Base-by-base conservation (phyloP, 257 asterid genomes). In the Solanum dulcamara region DNA sequence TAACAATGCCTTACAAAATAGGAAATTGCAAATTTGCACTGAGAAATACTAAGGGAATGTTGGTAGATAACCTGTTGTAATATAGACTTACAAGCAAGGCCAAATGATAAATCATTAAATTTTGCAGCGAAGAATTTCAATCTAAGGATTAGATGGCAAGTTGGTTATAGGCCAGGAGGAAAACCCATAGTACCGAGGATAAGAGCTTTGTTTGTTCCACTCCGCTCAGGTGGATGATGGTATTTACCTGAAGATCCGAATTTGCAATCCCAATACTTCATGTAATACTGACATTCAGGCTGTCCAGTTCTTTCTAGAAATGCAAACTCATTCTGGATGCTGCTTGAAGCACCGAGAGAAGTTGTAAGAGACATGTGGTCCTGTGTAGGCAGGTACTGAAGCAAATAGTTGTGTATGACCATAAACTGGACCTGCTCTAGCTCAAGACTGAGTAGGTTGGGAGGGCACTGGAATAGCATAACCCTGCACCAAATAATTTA, bases 241-340 rank as follows among this genome's bases (percentile, higher is more conserved):
- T n/a, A n/a, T n/a, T n/a, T n/a, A n/a, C n/a, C n/a, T n/a, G n/a
- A n/a, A n/a, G n/a, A n/a, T 59, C 97, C 93, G 86, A 83, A 94
- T 87, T 90, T 92, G 89, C 96, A 92, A 51, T 91, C 90, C 85
- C 97, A 96, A 10, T 92, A 92, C 87, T 91, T 94, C 88, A 91
- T 80, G 88, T 91, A 94, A 89, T 89, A 89, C 82, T 90, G 98
- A 72, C 98, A 94, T 86, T 93, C 95, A 80, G 93, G 95, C 70
- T 89, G 95, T 80, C 94, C 97, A 40, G 97, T 94, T 89, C 95
- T 91, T 87, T 91, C 93, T 17, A 96, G 97, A 88, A 85, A 92
- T 24, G 88, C 81, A 15, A 84, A 88, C 81, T 89, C 97, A 84
- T 86, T 91, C 68, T 79, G 93, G 84, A 85, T 90, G 88, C 87